Conservation (phyloP, 768 basidiomycete species). For the Panus rudis region DNA sequence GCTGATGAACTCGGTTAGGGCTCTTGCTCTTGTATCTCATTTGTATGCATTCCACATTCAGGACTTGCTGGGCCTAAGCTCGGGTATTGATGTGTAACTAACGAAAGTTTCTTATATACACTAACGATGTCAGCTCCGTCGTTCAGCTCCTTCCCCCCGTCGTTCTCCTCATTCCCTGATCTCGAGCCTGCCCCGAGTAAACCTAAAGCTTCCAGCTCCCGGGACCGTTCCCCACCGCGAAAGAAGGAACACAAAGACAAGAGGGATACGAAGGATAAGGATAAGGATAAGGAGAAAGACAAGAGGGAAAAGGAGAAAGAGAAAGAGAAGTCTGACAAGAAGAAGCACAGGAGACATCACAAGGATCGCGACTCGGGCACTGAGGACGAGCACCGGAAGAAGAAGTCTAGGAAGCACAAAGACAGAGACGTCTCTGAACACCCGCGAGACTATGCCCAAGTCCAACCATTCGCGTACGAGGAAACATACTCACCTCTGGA, state of each 20-base stretch:
- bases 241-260: constrained; percentile 2
- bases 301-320: constrained; percentile 21
- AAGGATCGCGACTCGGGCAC: constrained; percentile 6
- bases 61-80: too few species aligned
- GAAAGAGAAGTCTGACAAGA: constrained; percentile 11
- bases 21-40: too few species aligned
- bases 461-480: constrained; percentile 16
- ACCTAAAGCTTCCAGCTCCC: background rate
- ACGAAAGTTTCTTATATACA: background rate
- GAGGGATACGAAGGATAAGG: constrained; percentile 14
- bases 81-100: too few species aligned
- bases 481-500: constrained; percentile 20
- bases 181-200: constrained; percentile 37
- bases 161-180: constrained; percentile 67
- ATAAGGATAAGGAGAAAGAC: constrained; percentile 21
- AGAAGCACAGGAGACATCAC: constrained; percentile 17
- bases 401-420: too few species aligned
- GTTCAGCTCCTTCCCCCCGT: constrained; percentile 56
- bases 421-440: constrained; percentile 24
- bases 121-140: constrained; percentile 45
- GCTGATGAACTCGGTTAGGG: too few species aligned
- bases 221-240: background rate
- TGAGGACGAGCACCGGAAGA: constrained; percentile 4
- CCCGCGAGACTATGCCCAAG: constrained; percentile 28
- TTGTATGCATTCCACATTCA: too few species aligned